These are phyloP conservation scores for Closterium sp. DNA, from an alignment of 139 green algal genomes.

Conservation along the genomic window DNA sequence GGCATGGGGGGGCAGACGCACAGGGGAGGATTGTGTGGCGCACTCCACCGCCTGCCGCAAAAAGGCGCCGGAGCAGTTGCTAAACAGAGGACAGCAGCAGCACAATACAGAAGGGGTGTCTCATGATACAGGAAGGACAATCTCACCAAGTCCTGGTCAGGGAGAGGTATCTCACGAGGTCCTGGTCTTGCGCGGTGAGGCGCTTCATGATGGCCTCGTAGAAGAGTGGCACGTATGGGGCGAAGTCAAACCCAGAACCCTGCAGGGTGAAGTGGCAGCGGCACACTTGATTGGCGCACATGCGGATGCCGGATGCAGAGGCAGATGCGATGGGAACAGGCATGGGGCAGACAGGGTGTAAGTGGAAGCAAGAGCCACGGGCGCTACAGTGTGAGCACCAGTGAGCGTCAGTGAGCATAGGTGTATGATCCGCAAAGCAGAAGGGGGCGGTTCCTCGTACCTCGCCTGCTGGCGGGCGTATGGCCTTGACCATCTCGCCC, in stretches of 20 bases:
- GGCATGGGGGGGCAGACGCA: too few relatives aligned
- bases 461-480: slow-evolving; percentile 18
- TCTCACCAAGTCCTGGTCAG: slow-evolving; percentile 58
- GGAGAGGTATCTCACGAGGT: slow-evolving; percentile 46
- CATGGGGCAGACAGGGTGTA: too few relatives aligned
- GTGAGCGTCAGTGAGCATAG: too few relatives aligned
- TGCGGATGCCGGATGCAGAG: too few relatives aligned
- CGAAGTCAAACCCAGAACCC: slow-evolving; percentile 36
- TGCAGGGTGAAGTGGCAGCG: slow-evolving; percentile 1
- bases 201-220: slow-evolving; percentile 56
- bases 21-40: too few relatives aligned
- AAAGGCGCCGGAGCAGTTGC: too few relatives aligned
- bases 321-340: too few relatives aligned
- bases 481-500: slow-evolving; percentile 69
- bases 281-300: too few relatives aligned
- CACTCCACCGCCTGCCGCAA: too few relatives aligned
- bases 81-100: neutral
- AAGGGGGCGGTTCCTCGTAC: neutral
- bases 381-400: too few relatives aligned
- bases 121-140: neutral
- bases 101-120: neutral
- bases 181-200: slow-evolving; percentile 74
- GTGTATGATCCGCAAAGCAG: neutral
- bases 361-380: too few relatives aligned
- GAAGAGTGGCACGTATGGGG: slow-evolving; percentile 46